Base-by-base conservation (phyloP, 257 asterid genomes). In the Buddleja alternifolia region DNA sequence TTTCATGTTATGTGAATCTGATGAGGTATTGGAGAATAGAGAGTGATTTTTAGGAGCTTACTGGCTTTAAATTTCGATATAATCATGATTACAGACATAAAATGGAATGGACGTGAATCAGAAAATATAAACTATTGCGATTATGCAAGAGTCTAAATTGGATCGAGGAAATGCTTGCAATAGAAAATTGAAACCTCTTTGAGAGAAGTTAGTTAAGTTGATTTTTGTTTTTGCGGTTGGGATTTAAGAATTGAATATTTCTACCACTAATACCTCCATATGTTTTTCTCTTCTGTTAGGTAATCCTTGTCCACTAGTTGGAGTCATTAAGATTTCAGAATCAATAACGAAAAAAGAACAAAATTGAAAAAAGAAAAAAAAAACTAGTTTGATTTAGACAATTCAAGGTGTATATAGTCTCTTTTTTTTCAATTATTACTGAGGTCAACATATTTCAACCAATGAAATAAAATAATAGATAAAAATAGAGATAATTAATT, bases 241-340 rank as follows among this genome's bases (percentile, higher is more conserved):
- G 23, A 56, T 67, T 69, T 23, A 39, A 60, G 53, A 36, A 34
- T 78, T 78, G 85, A 84, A 81, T 56, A 50, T 58, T 79, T 84
- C 85, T 32, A 16, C 74, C 71, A 11, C 66, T 34, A 58, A 36
- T 56, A 20, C 63, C 56, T 69, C 79, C 73, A 50, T 37, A 1
- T 79, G 47, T 66, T 29, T 23, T 47, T 62, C 12, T 58, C 8
- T 47, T 65, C 73, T 34, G 59, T 69, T 63, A 32, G 3, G 36
- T 3, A 32, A 34, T 16, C 20, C 9, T 14, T 6, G 3, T 14
- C 11, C 40, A 8, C 25, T 15, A 21, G 61, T n/a, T n/a, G n/a
- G n/a, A n/a, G n/a, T n/a, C 2, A 29, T 29, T 29, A 2, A 29
- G 34, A 29, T 29, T n/a, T 29, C 34, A 29, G 2, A 29, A 29